phyloP scores from a whole-genome alignment of 192 early-diverging fungal species.

The Phlyctochytrium bullatum region DNA sequence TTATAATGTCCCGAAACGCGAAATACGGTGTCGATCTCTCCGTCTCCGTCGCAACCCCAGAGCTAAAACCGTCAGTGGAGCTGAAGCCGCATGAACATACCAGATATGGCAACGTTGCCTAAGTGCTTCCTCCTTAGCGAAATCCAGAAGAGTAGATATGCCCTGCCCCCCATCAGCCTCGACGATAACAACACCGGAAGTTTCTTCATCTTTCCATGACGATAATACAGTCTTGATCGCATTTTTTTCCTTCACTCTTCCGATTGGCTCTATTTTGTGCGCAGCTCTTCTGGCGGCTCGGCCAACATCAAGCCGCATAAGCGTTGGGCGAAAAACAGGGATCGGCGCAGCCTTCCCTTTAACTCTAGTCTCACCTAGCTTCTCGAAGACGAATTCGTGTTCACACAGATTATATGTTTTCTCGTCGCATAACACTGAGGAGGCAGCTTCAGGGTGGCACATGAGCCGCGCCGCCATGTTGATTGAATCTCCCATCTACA shows the following conservation, averaged over 20 bases:
- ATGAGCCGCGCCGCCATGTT: constrained; percentile 58
- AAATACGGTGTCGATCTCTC: constrained; percentile 48
- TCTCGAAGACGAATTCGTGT: constrained; percentile 47
- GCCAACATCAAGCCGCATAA: background rate
- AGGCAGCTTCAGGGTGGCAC: constrained; percentile 33
- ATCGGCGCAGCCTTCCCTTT: constrained; percentile 48
- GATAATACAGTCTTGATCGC: constrained; percentile 26
- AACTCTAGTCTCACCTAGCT: constrained; percentile 43
- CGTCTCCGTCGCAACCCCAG: constrained; percentile 34
- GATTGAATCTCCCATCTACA: constrained; percentile 57
- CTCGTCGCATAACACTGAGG: constrained; percentile 48
- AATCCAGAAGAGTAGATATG: constrained; percentile 45
- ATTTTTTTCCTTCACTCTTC: constrained; percentile 39
- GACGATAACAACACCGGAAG: constrained; percentile 31
- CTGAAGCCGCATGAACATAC: constrained; percentile 23
- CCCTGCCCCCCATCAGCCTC: constrained; percentile 53
- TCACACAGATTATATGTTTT: constrained; percentile 46
- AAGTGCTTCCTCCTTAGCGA: constrained; percentile 32
- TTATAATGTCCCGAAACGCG: constrained; percentile 35
- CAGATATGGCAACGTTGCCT: constrained; percentile 35
- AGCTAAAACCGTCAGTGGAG: constrained; percentile 28
- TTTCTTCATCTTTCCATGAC: constrained; percentile 14
- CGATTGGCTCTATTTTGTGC: constrained; percentile 19
- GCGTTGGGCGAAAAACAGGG: constrained; percentile 37
- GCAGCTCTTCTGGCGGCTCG: constrained; percentile 1